Conservation (phyloP, 2,329 filamentous ascomycete genomes). For the Corynespora cassiicola region DNA sequence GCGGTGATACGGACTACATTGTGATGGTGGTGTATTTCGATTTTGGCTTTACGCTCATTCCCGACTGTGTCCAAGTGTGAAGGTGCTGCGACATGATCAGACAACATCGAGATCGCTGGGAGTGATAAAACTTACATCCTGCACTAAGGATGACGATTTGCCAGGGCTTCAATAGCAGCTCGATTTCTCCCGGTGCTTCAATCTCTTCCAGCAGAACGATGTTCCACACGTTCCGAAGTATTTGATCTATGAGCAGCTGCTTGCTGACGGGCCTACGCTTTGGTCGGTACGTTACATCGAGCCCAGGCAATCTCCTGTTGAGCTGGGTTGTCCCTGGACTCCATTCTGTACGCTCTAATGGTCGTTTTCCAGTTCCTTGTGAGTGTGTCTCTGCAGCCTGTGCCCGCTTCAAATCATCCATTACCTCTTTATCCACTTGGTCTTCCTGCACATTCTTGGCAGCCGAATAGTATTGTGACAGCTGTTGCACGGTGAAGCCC, state of each 20-base stretch:
- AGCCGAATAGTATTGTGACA: conserved; percentile 38
- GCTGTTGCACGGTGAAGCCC: conserved; percentile 37
- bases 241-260: conserved; percentile 38
- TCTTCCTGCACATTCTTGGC: conserved; percentile 27
- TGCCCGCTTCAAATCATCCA: conserved; percentile 20
- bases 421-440: conserved; percentile 21
- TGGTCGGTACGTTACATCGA: conserved; percentile 15
- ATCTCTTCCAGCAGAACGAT: conserved; percentile 42
- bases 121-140: conserved; percentile 22
- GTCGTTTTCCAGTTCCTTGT: conserved; percentile 18
- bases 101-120: conserved; percentile 6
- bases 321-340: conserved; percentile 36
- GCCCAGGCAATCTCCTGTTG: conserved; percentile 28
- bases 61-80: conserved; percentile 35
- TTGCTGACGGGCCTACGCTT: conserved; percentile 29
- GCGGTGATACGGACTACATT: conserved; percentile 44
- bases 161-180: conserved; percentile 41
- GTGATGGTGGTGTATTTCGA: conserved; percentile 32
- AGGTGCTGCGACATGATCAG: conserved; percentile 14
- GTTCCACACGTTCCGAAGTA: conserved; percentile 42
- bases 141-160: conserved; percentile 36
- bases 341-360: conserved; percentile 36
- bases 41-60: conserved; percentile 31
- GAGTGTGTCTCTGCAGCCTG: too few relatives aligned
- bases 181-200: conserved; percentile 42